phyloP scores from a whole-genome alignment of 108 stramenopile genomes.

The Pinguiococcus pyrenoidosus region DNA sequence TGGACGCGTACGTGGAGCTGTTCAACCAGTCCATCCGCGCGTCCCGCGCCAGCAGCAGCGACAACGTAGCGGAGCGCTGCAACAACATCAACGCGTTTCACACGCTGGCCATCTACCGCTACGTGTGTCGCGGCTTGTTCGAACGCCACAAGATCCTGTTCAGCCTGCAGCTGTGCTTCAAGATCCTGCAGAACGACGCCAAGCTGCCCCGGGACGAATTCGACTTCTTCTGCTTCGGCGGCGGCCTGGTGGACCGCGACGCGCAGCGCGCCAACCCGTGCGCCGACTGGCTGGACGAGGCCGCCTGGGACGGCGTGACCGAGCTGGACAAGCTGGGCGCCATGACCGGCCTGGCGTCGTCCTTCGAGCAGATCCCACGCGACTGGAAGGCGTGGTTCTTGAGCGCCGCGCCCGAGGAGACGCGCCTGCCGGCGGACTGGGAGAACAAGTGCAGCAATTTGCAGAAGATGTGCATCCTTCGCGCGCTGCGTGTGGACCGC shows the following conservation, averaged over 20 bases:
- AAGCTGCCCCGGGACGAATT: slow-evolving; percentile 43
- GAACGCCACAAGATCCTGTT: slow-evolving; percentile 49
- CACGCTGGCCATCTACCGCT: slow-evolving; percentile 43
- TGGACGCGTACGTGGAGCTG: slow-evolving; percentile 48
- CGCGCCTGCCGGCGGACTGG: slow-evolving; percentile 45
- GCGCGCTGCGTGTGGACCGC: slow-evolving; percentile 39
- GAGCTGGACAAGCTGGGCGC: slow-evolving; percentile 40
- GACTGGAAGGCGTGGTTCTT: slow-evolving; percentile 49
- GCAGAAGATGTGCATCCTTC: slow-evolving; percentile 40
- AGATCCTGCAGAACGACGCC: slow-evolving; percentile 34
- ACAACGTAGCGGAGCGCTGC: slow-evolving; percentile 33
- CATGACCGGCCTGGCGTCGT: slow-evolving; percentile 31
- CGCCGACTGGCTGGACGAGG: slow-evolving; percentile 35
- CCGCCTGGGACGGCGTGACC: slow-evolving; percentile 46
- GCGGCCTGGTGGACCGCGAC: slow-evolving; percentile 34
- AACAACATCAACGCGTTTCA: slow-evolving; percentile 46
- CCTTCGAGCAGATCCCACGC: slow-evolving; percentile 40
- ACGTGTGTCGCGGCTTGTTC: slow-evolving; percentile 51
- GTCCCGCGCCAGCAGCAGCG: slow-evolving; percentile 3
- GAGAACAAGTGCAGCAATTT: slow-evolving; percentile 40
- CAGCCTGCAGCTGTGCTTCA: slow-evolving; percentile 42
- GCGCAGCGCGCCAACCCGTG: slow-evolving; percentile 41
- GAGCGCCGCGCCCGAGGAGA: slow-evolving; percentile 34
- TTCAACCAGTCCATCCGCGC: slow-evolving; percentile 38
- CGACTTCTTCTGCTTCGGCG: slow-evolving; percentile 46